Base-by-base conservation (phyloP, 2,329 filamentous ascomycete genomes). In the Zymoseptoria tritici region DNA sequence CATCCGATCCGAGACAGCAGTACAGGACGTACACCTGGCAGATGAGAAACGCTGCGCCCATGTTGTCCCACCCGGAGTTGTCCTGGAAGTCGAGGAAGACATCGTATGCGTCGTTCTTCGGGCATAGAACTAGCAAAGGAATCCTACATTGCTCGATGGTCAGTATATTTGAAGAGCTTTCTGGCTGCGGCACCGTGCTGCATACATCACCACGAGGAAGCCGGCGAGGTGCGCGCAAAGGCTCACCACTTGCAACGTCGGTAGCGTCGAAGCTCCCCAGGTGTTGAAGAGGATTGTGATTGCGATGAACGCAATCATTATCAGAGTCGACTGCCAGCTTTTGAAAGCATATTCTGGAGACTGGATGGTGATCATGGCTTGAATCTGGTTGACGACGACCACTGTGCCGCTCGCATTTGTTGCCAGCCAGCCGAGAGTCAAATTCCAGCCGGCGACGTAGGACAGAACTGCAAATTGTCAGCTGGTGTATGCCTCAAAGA, bases 31-130 rank as follows among this genome's bases (percentile, higher is more conserved):
- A 63, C 52, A 72, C 68, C 57, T 72, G 70, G 16, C 66, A 65
- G 21, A 69, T 63, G 53, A 72, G 63, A 51, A 67, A 66, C 4
- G 66, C 66, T 16, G 69, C 58, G 3, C 68, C 69, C 56, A 68
- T 65, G 29, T 65, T 70, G 9, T 60, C 54, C 66, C 67, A 73
- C 9, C 69, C 70, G 7, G 67, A 65, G 16, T 60, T 60, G 49
- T 70, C 67, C 19, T 61, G 59, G 55, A 70, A 67, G 49, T 67
- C 55, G 0, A 66, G 36, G 42, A 72, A 71, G 24, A 73, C 71
- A 46, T 72, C 66, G 31, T 62, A 49, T n/a, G 71, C 64, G 31
- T 58, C 60, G 59, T 69, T 70, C 56, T 66, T 70, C 6, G 69
- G 68, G 20, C 62, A 62, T 24, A 71, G 57, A 2, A 69, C 64